Evolutionary conservation across 2,329 filamentous ascomycete genomes (phyloP), one percentile per base, ranked within the genome.

Genomic region (Ophiosphaerella herpotricha): DNA sequence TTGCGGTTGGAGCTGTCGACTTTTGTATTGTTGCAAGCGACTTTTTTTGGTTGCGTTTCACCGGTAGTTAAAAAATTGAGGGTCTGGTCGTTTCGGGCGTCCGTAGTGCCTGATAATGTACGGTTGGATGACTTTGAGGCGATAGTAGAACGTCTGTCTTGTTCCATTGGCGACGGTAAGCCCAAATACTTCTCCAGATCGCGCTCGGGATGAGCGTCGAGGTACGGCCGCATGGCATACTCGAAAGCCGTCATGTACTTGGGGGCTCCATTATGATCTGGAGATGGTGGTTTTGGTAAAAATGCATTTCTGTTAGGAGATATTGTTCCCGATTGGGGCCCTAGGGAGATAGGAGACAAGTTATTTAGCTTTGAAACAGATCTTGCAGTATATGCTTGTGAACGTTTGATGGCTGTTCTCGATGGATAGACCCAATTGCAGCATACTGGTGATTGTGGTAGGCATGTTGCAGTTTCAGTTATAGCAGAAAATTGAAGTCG

Each of bases 221-320:
- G 21, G 13, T 40, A 58, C 5, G 50, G 46, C 29, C 14, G 35
- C 7, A 53, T 43, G n/a, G 50, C 52, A 31, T 48, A 56, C 7
- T 43, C 46, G 21, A 58, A 56, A 2, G 52, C 50, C 16, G 55
- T 44, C 11, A 50, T 36, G 9, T 39, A n/a, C 14, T 29, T 36
- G 5, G 37, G 34, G 5, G 43, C 5, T 9, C 8, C 23, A 14
- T 14, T 31, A 4, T 31, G 2, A 40, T 40, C 23, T 9, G 39
- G 23, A 11, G 39, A 29, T 14, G 24, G 11, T 24, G 18, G 35
- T 11, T 16, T 7, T 14, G 14, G 5, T 13, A 18, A 16, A 11
- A 2, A 11, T 11, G 21, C 21, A 7, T 1, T 38, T 14, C n/a
- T 11, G 18, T 3, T 21, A 13, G 37, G 16, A 13, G 37, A 12